phyloP scores from a whole-genome alignment of 1,139 yeast species.

The Taiozyma sp. region DNA sequence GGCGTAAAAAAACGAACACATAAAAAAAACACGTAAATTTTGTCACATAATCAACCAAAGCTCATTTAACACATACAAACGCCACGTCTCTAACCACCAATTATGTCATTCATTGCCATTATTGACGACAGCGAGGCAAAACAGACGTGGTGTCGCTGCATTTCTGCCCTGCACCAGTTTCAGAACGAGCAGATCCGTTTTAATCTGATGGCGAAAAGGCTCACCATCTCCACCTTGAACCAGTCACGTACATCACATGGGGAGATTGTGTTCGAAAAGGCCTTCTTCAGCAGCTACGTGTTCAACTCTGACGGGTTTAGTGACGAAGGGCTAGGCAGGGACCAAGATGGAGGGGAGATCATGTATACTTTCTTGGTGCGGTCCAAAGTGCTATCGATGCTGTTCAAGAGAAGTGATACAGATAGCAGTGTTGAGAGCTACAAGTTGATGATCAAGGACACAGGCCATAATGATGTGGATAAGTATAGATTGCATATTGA shows the following conservation, averaged over 20 bases:
- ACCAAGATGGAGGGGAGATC: conserved; percentile 1
- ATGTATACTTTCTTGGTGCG: conserved; percentile 41
- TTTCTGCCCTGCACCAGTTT: conserved; percentile 33
- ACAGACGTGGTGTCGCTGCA: conserved; percentile 37
- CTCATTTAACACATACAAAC: conserved; percentile 12
- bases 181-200: conserved; percentile 38
- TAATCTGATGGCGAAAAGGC: conserved; percentile 22
- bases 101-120: conserved; percentile 37
- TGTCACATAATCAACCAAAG: neutral
- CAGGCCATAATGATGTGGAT: neutral
- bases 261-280: conserved; percentile 31
- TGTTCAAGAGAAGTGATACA: conserved; percentile 42
- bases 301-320: conserved; percentile 24
- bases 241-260: conserved; percentile 38
- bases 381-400: conserved; percentile 42
- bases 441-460: conserved; percentile 21
- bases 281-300: conserved; percentile 34
- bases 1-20: no score
- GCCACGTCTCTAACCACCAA: conserved; percentile 1
- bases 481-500: conserved; percentile 41
- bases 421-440: conserved; percentile 33
- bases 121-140: conserved; percentile 34
- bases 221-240: conserved; percentile 38
- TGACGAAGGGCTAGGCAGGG: conserved; percentile 27
- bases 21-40: neutral